phyloP scores from a whole-genome alignment of 225 moss, liverwort and hornwort genomes.

The Polytrichum commune region DNA sequence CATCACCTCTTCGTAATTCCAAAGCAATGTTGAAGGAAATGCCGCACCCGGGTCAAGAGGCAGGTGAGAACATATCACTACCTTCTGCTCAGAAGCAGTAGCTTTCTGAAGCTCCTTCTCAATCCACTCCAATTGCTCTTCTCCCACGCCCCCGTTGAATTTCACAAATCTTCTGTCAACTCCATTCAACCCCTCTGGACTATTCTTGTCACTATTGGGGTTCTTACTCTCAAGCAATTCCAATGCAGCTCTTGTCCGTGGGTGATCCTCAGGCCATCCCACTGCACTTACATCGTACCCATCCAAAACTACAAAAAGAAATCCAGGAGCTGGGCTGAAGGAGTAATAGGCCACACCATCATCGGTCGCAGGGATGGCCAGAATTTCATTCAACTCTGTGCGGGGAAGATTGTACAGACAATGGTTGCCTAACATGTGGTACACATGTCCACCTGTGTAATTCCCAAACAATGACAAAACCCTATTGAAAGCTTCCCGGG shows the following conservation, averaged over 20 bases:
- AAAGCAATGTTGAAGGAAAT: constrained; percentile 56
- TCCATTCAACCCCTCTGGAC: constrained; percentile 66
- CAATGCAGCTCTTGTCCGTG: constrained; percentile 52
- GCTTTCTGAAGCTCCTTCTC: constrained; percentile 49
- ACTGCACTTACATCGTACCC: constrained; percentile 89
- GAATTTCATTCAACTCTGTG: constrained; percentile 48
- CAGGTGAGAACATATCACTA: constrained; percentile 83
- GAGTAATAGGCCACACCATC: constrained; percentile 67
- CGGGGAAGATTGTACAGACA: constrained; percentile 94
- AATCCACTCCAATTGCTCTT: constrained; percentile 72
- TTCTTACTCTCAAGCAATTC: constrained; percentile 55
- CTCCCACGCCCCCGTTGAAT: constrained; percentile 79
- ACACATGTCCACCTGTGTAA: constrained; percentile 52
- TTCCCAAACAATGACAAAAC: constrained; percentile 39
- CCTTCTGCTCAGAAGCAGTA: constrained; percentile 41
- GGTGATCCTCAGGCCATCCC: constrained; percentile 80
- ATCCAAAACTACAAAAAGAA: constrained; percentile 74
- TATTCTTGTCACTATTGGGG: constrained; percentile 80
- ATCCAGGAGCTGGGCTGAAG: constrained; percentile 49
- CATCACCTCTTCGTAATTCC: constrained; percentile 85
- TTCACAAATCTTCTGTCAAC: constrained; percentile 72
- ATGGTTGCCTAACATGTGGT: constrained; percentile 94
- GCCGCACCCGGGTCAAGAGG: constrained; percentile 62
- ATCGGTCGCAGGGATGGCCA: constrained; percentile 53
- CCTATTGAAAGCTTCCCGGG: constrained; percentile 44